A percentile compares a stretch with the other conserved stretches of the same genome.
phyloP scores from a whole-genome alignment of 345 rosid genomes.

The Raphanus sativus region DNA sequence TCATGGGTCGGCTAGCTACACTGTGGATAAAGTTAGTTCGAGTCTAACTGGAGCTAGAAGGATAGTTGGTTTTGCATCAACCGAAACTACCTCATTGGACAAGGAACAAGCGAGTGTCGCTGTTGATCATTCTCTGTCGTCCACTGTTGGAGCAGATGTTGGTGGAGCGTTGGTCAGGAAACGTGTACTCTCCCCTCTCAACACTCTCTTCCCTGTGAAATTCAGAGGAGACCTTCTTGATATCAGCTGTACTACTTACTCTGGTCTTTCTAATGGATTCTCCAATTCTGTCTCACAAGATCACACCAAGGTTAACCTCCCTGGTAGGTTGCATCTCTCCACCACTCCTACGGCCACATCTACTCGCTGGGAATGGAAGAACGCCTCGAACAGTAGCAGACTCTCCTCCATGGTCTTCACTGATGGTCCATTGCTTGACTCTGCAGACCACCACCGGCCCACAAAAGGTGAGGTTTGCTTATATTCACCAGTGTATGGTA shows the following conservation, averaged over 20 bases:
- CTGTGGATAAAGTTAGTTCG: slow-evolving; percentile 42
- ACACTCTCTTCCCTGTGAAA: slow-evolving; percentile 52
- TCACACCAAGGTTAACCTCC: slow-evolving; percentile 56
- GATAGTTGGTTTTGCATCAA: slow-evolving; percentile 77
- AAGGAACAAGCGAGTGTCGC: slow-evolving; percentile 22
- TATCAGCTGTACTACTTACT: slow-evolving; percentile 46
- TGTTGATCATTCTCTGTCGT: slow-evolving; percentile 36
- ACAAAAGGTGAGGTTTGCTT: slow-evolving; percentile 37
- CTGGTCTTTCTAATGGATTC: slow-evolving; percentile 34
- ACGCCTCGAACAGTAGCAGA: slow-evolving; percentile 34
- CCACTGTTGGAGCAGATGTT: slow-evolving; percentile 47
- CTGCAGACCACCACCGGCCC: slow-evolving; percentile 33
- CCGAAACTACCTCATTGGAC: slow-evolving; percentile 35
- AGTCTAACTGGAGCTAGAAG: slow-evolving; percentile 59
- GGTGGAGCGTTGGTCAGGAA: slow-evolving; percentile 66
- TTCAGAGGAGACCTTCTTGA: slow-evolving; percentile 60
- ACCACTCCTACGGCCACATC: slow-evolving; percentile 45
- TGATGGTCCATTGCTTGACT: slow-evolving; percentile 76
- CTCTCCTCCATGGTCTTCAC: slow-evolving; percentile 52
- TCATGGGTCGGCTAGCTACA: slow-evolving; percentile 47
- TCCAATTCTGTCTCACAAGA: slow-evolving; percentile 47
- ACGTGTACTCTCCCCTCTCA: slow-evolving; percentile 70
- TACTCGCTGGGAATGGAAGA: slow-evolving; percentile 48
- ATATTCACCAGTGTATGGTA: slow-evolving; percentile 37
- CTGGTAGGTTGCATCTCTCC: slow-evolving; percentile 39